Percentiles rank a stretch among this genome's conserved stretches.
Evolutionary conservation across 169 alveolate species (phyloP).

Genomic region (Miamiensis avidus): DNA sequence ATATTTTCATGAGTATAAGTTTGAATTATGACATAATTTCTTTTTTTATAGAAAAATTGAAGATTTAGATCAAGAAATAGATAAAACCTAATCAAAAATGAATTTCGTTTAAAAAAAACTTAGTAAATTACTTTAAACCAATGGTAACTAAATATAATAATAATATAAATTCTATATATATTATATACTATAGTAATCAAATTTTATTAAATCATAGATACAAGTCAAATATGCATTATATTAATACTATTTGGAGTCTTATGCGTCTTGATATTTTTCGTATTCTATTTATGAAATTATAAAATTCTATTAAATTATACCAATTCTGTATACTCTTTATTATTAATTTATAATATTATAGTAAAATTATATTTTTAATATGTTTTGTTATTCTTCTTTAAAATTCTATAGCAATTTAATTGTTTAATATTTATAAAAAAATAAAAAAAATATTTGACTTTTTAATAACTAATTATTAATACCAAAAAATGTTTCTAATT

Average conservation of each 20-base stretch:
- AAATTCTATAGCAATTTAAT: too few species aligned
- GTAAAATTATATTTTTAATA: too few species aligned
- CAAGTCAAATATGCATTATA: conserved; percentile 33
- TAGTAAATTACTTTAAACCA: conserved; percentile 35
- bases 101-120: conserved; percentile 32
- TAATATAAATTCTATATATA: not conserved
- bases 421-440: too few species aligned
- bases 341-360: too few species aligned
- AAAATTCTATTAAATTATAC: too few species aligned
- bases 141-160: conserved; percentile 20
- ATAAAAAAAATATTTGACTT: too few species aligned
- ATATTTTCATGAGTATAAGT: not conserved
- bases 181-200: not conserved
- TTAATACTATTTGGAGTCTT: conserved; percentile 41
- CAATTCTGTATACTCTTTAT: too few species aligned
- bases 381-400: too few species aligned
- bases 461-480: too few species aligned
- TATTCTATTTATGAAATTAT: conserved; percentile 23
- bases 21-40: not conserved
- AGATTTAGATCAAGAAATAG: conserved; percentile 19
- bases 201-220: conserved; percentile 5
- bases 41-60: not conserved
- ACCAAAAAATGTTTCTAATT: too few species aligned
- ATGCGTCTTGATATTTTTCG: conserved; percentile 34
- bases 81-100: conserved; percentile 32